phyloP scores from a whole-genome alignment of 2,329 filamentous ascomycete genomes.

The Clonostachys byssicola region DNA sequence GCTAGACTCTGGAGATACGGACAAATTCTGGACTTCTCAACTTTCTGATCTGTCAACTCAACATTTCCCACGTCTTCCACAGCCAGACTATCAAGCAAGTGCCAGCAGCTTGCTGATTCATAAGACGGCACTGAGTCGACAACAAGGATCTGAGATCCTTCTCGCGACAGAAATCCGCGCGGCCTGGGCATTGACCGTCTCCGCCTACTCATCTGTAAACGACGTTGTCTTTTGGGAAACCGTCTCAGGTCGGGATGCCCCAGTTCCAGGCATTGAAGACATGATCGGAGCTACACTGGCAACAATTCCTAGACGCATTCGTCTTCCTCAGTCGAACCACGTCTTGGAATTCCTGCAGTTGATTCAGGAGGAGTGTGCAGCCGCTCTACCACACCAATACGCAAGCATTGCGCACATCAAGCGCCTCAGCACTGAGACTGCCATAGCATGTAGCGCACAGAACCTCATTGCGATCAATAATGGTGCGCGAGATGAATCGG shows the following conservation, averaged over 20 bases:
- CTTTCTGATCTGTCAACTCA: slow-evolving; percentile 7
- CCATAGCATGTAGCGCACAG: slow-evolving; percentile 10
- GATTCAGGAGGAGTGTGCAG: slow-evolving; percentile 7
- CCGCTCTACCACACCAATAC: slow-evolving; percentile 2
- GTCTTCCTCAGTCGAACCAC: neutral
- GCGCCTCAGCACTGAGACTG: slow-evolving; percentile 6
- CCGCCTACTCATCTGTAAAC: slow-evolving; percentile 7
- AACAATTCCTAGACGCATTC: slow-evolving; percentile 9
- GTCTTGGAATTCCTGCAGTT: slow-evolving; percentile 4
- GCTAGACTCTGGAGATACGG: slow-evolving; percentile 1
- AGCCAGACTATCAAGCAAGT: slow-evolving; percentile 6
- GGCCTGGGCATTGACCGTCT: slow-evolving; percentile 12
- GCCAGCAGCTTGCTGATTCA: slow-evolving; percentile 10
- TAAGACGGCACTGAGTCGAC: neutral
- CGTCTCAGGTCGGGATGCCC: slow-evolving; percentile 11
- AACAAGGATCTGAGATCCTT: slow-evolving; percentile 8
- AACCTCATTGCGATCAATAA: slow-evolving; percentile 14
- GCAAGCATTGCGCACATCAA: slow-evolving; percentile 11
- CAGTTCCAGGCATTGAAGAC: slow-evolving; percentile 9
- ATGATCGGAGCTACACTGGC: slow-evolving; percentile 11
- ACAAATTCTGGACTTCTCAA: slow-evolving; percentile 9
- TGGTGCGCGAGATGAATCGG: neutral
- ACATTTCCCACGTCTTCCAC: slow-evolving; percentile 12
- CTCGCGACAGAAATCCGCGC: slow-evolving; percentile 9
- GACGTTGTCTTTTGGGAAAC: slow-evolving; percentile 16